Evolutionary conservation across 108 stramenopile genomes (phyloP).

Genomic region (Cyclotella kingstonii): DNA sequence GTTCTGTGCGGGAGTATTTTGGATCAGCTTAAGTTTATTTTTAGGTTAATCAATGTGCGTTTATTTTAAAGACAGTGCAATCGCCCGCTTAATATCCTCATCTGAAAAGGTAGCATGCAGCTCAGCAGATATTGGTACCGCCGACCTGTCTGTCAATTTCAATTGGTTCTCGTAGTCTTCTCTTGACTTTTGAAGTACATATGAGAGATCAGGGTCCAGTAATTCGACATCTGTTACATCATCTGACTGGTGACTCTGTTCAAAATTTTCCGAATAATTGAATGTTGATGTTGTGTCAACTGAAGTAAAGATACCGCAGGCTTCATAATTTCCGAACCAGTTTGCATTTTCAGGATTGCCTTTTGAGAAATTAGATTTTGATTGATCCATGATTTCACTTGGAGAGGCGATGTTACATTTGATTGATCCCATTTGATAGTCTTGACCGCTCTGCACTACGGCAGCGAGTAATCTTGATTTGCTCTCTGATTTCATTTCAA

Average conservation of each 20-base stretch:
- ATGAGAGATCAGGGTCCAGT: conserved; percentile 9
- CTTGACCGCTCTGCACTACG: conserved; percentile 64
- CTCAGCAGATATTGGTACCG: neutral
- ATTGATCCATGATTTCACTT: neutral
- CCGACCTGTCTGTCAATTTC: neutral
- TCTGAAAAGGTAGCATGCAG: conserved; percentile 1
- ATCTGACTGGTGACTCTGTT: too few relatives aligned
- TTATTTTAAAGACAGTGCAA: conserved; percentile 34
- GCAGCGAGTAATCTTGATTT: conserved; percentile 56
- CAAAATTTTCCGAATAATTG: neutral
- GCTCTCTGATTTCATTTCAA: conserved; percentile 25
- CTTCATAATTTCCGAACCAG: conserved; percentile 25
- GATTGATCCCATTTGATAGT: conserved; percentile 57
- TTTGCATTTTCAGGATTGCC: neutral
- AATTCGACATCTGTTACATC: too few relatives aligned
- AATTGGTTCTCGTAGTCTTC: conserved; percentile 6
- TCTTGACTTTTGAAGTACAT: conserved; percentile 18
- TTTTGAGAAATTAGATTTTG: conserved; percentile 13
- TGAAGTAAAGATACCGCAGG: conserved; percentile 33
- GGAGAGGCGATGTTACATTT: conserved; percentile 11
- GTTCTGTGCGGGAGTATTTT: neutral
- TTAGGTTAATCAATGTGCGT: conserved; percentile 5
- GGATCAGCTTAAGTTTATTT: neutral
- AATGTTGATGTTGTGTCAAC: conserved; percentile 7
- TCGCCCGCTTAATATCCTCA: conserved; percentile 40